These are phyloP conservation scores for Solanum appendiculatum DNA, from an alignment of 257 asterid genomes.

Conservation along the genomic window DNA sequence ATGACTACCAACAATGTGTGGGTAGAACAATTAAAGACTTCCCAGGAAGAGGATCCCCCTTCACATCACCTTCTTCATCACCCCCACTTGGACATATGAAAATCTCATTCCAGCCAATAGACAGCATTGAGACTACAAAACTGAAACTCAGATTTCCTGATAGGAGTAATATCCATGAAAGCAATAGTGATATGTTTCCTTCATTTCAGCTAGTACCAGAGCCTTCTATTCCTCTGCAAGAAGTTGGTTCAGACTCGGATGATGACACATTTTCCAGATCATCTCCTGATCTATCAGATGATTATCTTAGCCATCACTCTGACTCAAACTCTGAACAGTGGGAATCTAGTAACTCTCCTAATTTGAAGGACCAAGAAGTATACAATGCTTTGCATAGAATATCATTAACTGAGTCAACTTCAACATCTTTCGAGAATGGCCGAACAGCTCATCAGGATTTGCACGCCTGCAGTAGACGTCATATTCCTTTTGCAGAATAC, in stretches of 20 bases:
- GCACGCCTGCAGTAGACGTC: slow-evolving; percentile 18
- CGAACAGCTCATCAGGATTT: slow-evolving; percentile 21
- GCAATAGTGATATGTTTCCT: slow-evolving; percentile 49
- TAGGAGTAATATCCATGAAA: slow-evolving; percentile 32
- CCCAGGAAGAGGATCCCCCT: slow-evolving; percentile 37
- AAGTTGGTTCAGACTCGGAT: slow-evolving; percentile 67
- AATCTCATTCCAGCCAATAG: slow-evolving; percentile 78
- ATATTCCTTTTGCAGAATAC: slow-evolving; percentile 23
- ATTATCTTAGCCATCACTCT: slow-evolving; percentile 54
- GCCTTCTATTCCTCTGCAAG: slow-evolving; percentile 30
- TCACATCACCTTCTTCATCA: slow-evolving; percentile 63
- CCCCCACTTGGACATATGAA: slow-evolving; percentile 96
- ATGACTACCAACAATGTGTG: slow-evolving; percentile 12
- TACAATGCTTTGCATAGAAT: slow-evolving; percentile 55
- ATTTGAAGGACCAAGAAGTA: slow-evolving; percentile 49
- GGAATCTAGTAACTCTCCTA: slow-evolving; percentile 70
- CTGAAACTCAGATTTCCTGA: slow-evolving; percentile 71
- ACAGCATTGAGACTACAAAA: slow-evolving; percentile 55
- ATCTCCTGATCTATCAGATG: slow-evolving; percentile 65
- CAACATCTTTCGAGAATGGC: slow-evolving; percentile 30
- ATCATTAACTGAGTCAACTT: slow-evolving; percentile 55
- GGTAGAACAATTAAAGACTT: slow-evolving; percentile 22
- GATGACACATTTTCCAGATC: slow-evolving; percentile 84
- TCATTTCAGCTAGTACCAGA: slow-evolving; percentile 97
- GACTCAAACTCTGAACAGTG: slow-evolving; percentile 81